These are phyloP conservation scores for Hymenoscyphus linearis DNA, from an alignment of 2,329 filamentous ascomycete genomes.

Conservation along the genomic window DNA sequence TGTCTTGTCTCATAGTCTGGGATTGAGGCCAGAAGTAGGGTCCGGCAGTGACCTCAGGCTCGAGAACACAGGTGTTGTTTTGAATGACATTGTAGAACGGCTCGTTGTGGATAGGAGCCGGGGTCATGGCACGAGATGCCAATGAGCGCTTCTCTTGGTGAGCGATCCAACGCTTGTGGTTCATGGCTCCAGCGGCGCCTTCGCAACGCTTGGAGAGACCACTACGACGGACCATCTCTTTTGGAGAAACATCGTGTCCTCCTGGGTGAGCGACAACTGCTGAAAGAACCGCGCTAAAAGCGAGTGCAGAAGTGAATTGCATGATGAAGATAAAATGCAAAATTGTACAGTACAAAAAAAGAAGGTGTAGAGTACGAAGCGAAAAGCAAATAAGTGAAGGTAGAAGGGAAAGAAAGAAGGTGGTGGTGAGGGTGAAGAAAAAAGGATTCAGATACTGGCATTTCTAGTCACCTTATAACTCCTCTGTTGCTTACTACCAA, in stretches of 20 bases:
- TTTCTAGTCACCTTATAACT: no score
- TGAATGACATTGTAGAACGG: slow-evolving; percentile 22
- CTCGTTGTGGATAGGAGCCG: slow-evolving; percentile 3
- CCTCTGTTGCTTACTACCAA: no score
- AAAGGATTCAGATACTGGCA: not conserved
- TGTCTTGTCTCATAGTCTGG: slow-evolving; percentile 39
- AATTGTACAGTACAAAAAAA: not conserved
- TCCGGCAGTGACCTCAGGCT: slow-evolving; percentile 47
- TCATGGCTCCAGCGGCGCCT: slow-evolving; percentile 9
- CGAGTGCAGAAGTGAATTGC: not conserved
- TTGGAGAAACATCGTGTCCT: not conserved
- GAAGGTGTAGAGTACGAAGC: not conserved
- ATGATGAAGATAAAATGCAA: not conserved
- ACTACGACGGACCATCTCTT: not conserved
- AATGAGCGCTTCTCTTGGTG: slow-evolving; percentile 12
- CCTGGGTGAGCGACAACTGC: not conserved
- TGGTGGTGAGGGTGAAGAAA: not conserved
- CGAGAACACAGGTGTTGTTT: slow-evolving; percentile 43
- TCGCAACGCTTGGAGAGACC: not conserved
- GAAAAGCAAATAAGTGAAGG: not conserved
- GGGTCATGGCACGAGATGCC: slow-evolving; percentile 8
- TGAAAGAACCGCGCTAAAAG: not conserved
- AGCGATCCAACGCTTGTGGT: slow-evolving; percentile 11
- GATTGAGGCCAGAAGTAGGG: slow-evolving; percentile 45
- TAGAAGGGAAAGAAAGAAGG: not conserved